These are phyloP conservation scores for Ceratocystis papillata DNA, from an alignment of 2,329 filamentous ascomycete genomes.

Conservation along the genomic window DNA sequence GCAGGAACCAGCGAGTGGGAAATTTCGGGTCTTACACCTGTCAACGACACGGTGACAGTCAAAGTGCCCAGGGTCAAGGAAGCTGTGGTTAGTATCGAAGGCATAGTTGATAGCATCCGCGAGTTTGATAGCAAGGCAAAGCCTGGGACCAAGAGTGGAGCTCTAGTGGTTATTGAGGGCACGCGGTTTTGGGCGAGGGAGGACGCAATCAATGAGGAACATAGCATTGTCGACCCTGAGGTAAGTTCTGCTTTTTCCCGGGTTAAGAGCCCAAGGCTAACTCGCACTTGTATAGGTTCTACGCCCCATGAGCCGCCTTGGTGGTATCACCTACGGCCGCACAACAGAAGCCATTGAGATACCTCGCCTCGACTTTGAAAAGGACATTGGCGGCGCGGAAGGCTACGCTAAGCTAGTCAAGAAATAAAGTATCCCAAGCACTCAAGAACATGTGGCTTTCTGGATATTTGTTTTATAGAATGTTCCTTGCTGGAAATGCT, in stretches of 20 bases:
- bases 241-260: slow-evolving; percentile 34
- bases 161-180: slow-evolving; percentile 69
- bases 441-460: not conserved
- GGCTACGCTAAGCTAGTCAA: slow-evolving; percentile 43
- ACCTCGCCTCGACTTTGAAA: slow-evolving; percentile 48
- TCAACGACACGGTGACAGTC: slow-evolving; percentile 52
- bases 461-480: not conserved
- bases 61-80: slow-evolving; percentile 65
- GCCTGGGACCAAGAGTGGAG: slow-evolving; percentile 64
- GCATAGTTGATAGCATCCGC: slow-evolving; percentile 58
- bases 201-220: slow-evolving; percentile 72
- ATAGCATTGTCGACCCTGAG: slow-evolving; percentile 59
- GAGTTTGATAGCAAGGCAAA: slow-evolving; percentile 66
- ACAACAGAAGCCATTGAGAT: slow-evolving; percentile 61
- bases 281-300: slow-evolving; percentile 42
- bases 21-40: slow-evolving; percentile 63
- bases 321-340: slow-evolving; percentile 76
- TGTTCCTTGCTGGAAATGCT: not conserved
- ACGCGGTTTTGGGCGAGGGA: slow-evolving; percentile 80
- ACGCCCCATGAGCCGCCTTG: slow-evolving; percentile 64
- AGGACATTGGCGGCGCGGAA: slow-evolving; percentile 43
- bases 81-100: slow-evolving; percentile 74
- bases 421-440: not conserved
- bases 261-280: not conserved
- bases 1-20: slow-evolving; percentile 70